Evolutionary conservation across 768 basidiomycete species (phyloP).

Genomic region (Tephrocybe sp.): DNA sequence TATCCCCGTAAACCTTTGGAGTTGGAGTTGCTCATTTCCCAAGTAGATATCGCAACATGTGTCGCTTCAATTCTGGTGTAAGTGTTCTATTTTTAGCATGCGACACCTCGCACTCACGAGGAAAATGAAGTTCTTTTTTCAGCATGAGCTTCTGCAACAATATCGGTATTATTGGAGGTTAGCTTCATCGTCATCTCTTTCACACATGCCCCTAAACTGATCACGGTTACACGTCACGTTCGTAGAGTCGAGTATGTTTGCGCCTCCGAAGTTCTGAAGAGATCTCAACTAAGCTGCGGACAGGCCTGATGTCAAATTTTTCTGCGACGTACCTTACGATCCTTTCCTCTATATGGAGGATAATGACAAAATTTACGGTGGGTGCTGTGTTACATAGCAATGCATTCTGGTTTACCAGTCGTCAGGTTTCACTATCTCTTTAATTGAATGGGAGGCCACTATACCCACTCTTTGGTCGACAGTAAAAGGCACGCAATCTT

Average conservation of each 20-base stretch:
- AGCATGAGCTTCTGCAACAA: constrained; percentile 69
- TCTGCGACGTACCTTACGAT: constrained; percentile 76
- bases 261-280: not conserved
- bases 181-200: constrained; percentile 16
- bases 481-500: constrained; percentile 52
- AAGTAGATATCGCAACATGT: constrained; percentile 87
- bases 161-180: constrained; percentile 85
- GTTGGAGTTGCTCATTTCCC: not conserved
- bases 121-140: constrained; percentile 68
- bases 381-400: constrained; percentile 4
- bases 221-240: not conserved
- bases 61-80: constrained; percentile 90
- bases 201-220: not conserved
- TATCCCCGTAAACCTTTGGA: constrained; percentile 13
- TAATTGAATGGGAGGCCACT: constrained; percentile 77
- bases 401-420: not conserved
- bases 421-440: constrained; percentile 73
- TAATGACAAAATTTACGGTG: constrained; percentile 47
- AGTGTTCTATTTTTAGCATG: constrained; percentile 21
- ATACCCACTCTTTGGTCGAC: constrained; percentile 78
- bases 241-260: constrained; percentile 68
- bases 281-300: not conserved
- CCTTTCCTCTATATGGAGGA: constrained; percentile 82
- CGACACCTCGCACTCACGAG: constrained; percentile 1
- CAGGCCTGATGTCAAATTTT: constrained; percentile 73